These are phyloP conservation scores for Plantago ovata DNA, from an alignment of 257 asterid genomes.

Conservation along the genomic window DNA sequence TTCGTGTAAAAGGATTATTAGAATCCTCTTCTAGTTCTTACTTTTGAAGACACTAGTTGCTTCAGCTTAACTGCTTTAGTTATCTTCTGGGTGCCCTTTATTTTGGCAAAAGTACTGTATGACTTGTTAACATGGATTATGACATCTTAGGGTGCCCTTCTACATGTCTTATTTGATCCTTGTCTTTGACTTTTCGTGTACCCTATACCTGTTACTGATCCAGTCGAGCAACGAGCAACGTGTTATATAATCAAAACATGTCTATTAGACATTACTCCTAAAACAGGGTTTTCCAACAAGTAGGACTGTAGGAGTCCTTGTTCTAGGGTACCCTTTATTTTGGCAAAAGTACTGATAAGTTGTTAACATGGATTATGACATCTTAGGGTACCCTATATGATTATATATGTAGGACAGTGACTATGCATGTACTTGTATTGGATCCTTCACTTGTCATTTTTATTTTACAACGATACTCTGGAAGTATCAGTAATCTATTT, in stretches of 20 bases:
- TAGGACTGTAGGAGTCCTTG: not conserved
- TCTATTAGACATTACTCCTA: not conserved
- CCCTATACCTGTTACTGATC: no score
- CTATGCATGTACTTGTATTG: no score
- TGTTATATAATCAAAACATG: not conserved
- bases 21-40: not conserved
- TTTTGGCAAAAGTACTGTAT: constrained; percentile 22
- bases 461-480: no score
- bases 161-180: no score
- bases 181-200: no score
- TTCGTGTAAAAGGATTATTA: constrained; percentile 39
- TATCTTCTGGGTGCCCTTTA: constrained; percentile 24
- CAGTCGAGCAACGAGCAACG: no score
- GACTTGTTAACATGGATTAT: constrained; percentile 3
- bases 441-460: no score
- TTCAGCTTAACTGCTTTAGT: constrained; percentile 21
- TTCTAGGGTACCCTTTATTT: constrained; percentile 22
- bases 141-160: not conserved
- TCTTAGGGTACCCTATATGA: not conserved
- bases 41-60: not conserved
- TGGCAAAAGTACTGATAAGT: constrained; percentile 16
- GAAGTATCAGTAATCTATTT: no score
- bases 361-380: constrained; percentile 3
- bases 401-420: no score
- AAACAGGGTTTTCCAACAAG: not conserved